Evolutionary conservation across 1,284 basidiomycete genomes (phyloP).

Genomic region (Mycena citricolor): DNA sequence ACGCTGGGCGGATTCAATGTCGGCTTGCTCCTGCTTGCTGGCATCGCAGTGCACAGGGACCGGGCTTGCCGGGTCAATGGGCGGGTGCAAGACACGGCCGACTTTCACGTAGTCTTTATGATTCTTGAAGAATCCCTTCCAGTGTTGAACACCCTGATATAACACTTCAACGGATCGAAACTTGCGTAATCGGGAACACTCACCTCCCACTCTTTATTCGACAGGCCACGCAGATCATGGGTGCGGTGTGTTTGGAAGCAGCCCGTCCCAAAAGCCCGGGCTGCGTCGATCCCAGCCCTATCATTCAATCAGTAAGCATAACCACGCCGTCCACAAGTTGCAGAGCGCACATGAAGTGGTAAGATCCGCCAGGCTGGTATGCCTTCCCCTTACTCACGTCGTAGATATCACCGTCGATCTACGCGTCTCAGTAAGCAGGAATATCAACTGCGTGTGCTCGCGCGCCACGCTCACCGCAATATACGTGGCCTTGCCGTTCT

Average conservation of each 20-base stretch:
- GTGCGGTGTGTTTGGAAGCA: slow-evolving; percentile 90
- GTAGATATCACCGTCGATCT: slow-evolving; percentile 92
- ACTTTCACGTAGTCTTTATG: slow-evolving; percentile 78
- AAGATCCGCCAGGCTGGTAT: slow-evolving; percentile 91
- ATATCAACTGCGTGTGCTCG: slow-evolving; percentile 18
- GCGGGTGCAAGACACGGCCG: slow-evolving; percentile 69
- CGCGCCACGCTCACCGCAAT: slow-evolving; percentile 63
- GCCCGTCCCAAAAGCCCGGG: slow-evolving; percentile 88
- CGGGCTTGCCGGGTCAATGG: slow-evolving; percentile 78
- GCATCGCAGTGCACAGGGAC: slow-evolving; percentile 79
- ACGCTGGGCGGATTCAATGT: slow-evolving; percentile 23
- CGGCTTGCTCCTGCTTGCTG: slow-evolving; percentile 41
- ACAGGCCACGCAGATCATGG: slow-evolving; percentile 84
- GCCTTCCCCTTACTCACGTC: slow-evolving; percentile 82
- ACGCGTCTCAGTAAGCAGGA: slow-evolving; percentile 23
- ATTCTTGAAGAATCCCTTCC: slow-evolving; percentile 86
- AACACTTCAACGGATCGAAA: slow-evolving; percentile 8
- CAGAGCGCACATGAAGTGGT: slow-evolving; percentile 72
- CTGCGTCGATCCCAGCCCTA: slow-evolving; percentile 86
- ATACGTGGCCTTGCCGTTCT: slow-evolving; percentile 75
- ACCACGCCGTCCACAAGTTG: not conserved
- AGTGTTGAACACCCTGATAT: slow-evolving; percentile 71
- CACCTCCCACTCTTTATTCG: slow-evolving; percentile 70
- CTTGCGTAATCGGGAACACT: slow-evolving; percentile 26
- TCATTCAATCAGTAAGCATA: slow-evolving; percentile 16